Evolutionary conservation across 2,329 filamentous ascomycete genomes (phyloP).

Genomic region (Ascochyta lentis): DNA sequence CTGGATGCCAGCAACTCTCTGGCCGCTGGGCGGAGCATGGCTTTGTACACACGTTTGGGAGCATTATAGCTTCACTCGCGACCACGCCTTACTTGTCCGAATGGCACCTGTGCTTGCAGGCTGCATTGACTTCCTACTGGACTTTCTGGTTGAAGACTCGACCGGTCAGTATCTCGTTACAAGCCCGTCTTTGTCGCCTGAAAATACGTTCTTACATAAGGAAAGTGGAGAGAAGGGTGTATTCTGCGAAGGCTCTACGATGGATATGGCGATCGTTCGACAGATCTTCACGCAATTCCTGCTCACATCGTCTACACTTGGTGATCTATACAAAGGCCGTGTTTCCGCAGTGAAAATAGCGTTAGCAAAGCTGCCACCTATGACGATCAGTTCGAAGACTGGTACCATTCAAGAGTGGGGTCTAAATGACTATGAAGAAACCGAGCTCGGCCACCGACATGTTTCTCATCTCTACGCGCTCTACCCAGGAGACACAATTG

Average conservation of each 20-base stretch:
- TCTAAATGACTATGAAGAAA: slow-evolving; percentile 44
- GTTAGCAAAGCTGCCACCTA: slow-evolving; percentile 16
- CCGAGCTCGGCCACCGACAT: slow-evolving; percentile 59
- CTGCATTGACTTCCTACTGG: slow-evolving; percentile 49
- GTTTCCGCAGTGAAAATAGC: slow-evolving; percentile 5
- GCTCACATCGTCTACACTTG: slow-evolving; percentile 3
- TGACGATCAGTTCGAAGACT: slow-evolving; percentile 32
- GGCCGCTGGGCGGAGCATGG: slow-evolving; percentile 40
- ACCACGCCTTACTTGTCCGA: slow-evolving; percentile 20
- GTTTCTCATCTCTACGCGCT: slow-evolving; percentile 60
- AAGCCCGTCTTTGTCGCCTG: slow-evolving; percentile 50
- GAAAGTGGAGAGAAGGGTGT: slow-evolving; percentile 35
- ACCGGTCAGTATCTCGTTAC: slow-evolving; percentile 35
- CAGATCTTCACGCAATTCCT: slow-evolving; percentile 49
- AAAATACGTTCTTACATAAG: slow-evolving; percentile 41
- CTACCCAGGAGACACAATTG: slow-evolving; percentile 55
- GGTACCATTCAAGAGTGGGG: slow-evolving; percentile 41
- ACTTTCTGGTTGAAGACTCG: slow-evolving; percentile 46
- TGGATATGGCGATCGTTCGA: slow-evolving; percentile 56
- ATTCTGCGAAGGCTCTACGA: slow-evolving; percentile 45
- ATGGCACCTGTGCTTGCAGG: slow-evolving; percentile 43
- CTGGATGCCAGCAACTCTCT: slow-evolving; percentile 34
- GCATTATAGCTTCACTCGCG: slow-evolving; percentile 31
- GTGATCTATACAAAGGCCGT: neutral
- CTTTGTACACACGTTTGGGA: slow-evolving; percentile 32